phyloP scores from a whole-genome alignment of 1,139 yeast genomes.

The Trichomonascaceae sp. region DNA sequence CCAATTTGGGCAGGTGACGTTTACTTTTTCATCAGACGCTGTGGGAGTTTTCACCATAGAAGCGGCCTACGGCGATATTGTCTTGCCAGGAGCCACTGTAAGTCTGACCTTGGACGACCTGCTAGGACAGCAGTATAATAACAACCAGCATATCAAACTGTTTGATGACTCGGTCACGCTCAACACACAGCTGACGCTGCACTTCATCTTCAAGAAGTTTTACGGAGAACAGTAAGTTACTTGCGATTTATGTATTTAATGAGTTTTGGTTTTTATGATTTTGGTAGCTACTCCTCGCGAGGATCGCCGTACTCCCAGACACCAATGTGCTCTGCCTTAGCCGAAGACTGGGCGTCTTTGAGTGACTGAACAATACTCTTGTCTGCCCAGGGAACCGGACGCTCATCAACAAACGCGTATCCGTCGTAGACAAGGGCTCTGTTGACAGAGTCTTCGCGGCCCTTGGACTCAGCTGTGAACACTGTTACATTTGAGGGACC shows the following conservation, averaged over 20 bases:
- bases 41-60: conserved; percentile 66
- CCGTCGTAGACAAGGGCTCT: conserved; percentile 51
- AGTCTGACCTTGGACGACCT: conserved; percentile 54
- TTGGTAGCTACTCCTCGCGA: conserved; percentile 31
- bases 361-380: conserved; percentile 20
- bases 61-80: conserved; percentile 37
- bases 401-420: conserved; percentile 45
- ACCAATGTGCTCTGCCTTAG: conserved; percentile 44
- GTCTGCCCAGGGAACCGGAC: conserved; percentile 27
- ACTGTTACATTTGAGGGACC: conserved; percentile 35
- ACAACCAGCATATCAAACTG: conserved; percentile 35
- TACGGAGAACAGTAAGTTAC: conserved; percentile 30
- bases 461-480: conserved; percentile 47
- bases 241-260: conserved; percentile 1
- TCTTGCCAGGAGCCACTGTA: conserved; percentile 39
- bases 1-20: conserved; percentile 53
- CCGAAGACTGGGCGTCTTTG: conserved; percentile 33
- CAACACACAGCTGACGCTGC: conserved; percentile 51
- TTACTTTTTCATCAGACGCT: conserved; percentile 65
- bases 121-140: conserved; percentile 48
- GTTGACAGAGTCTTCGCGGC: conserved; percentile 51
- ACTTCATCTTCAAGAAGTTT: conserved; percentile 60
- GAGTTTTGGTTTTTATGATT: not conserved
- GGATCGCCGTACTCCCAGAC: conserved; percentile 81
- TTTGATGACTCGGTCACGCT: conserved; percentile 58